phyloP scores from a whole-genome alignment of 129 eudicot genomes.

The Lactuca sativa region DNA sequence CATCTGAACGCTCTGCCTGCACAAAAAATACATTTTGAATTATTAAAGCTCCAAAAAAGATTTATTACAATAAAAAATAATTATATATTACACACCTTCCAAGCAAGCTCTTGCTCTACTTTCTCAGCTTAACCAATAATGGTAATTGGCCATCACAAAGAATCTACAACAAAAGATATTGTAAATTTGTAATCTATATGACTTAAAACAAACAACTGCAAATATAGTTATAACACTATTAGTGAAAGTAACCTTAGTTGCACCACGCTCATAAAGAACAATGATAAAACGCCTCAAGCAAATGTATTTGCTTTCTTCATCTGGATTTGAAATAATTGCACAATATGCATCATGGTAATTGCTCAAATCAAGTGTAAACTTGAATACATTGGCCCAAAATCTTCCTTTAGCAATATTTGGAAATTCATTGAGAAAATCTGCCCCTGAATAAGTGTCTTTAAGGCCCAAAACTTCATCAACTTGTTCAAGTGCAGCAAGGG shows the following conservation, averaged over 20 bases:
- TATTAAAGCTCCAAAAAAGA: background rate
- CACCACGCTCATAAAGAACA: conserved; percentile 91
- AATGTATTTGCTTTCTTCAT: conserved; percentile 89
- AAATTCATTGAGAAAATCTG: conserved; percentile 55
- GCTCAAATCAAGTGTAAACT: conserved; percentile 74
- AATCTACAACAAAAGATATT: conserved; percentile 44
- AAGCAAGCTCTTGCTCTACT: conserved; percentile 89
- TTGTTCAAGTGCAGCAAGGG: conserved; percentile 99
- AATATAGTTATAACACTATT: too few relatives aligned
- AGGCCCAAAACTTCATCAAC: conserved; percentile 78
- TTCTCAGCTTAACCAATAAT: conserved; percentile 82
- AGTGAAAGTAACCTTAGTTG: conserved; percentile 68
- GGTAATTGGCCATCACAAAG: conserved; percentile 94
- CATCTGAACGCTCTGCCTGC: conserved; percentile 91
- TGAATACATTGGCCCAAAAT: conserved; percentile 97
- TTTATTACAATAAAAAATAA: background rate
- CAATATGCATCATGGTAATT: conserved; percentile 86
- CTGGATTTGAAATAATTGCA: conserved; percentile 94
- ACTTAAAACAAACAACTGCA: background rate
- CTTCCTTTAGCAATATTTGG: conserved; percentile 72
- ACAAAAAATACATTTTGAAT: background rate
- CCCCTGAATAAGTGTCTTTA: conserved; percentile 30
- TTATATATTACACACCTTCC: conserved; percentile 65
- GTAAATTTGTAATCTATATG: background rate
- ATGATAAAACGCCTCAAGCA: conserved; percentile 96